Conservation (phyloP, 495 filamentous ascomycete species). For the Neurospora africana region DNA sequence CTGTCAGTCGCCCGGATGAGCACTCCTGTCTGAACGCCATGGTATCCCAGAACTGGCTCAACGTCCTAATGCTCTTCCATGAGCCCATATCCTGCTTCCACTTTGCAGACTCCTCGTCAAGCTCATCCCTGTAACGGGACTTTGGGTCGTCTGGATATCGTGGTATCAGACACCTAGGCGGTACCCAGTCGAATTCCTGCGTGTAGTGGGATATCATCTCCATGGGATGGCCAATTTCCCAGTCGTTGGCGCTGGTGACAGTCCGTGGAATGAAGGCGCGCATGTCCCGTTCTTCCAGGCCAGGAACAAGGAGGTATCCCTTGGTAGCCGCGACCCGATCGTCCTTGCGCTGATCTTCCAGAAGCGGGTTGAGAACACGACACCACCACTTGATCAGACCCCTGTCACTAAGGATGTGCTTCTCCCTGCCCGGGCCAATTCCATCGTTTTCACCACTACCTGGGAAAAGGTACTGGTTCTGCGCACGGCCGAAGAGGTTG, state of each 20-base stretch:
- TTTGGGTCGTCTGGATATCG: slow-evolving; percentile 95
- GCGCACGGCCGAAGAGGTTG: slow-evolving; percentile 84
- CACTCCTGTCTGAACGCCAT: slow-evolving; percentile 97
- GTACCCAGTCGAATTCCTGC: slow-evolving; percentile 48
- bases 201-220: slow-evolving; percentile 52
- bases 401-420: slow-evolving; percentile 89
- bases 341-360: slow-evolving; percentile 30
- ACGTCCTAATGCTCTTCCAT: slow-evolving; percentile 71
- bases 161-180: slow-evolving; percentile 79
- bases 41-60: slow-evolving; percentile 96
- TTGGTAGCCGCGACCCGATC: slow-evolving; percentile 31
- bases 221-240: slow-evolving; percentile 46
- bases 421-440: slow-evolving; percentile 21
- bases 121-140: slow-evolving; percentile 75
- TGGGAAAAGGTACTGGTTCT: slow-evolving; percentile 91
- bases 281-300: slow-evolving; percentile 68
- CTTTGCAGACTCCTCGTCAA: slow-evolving; percentile 56
- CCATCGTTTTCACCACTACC: slow-evolving; percentile 72
- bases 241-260: slow-evolving; percentile 32
- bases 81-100: slow-evolving; percentile 41
- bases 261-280: slow-evolving; percentile 45
- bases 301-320: slow-evolving; percentile 80
- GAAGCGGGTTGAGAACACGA: slow-evolving; percentile 65
- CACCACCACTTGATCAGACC: slow-evolving; percentile 95
- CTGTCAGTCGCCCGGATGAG: slow-evolving; percentile 78